Evolutionary conservation across 2,329 filamentous ascomycete genomes (phyloP).

Genomic region (Aspergillus tanneri): DNA sequence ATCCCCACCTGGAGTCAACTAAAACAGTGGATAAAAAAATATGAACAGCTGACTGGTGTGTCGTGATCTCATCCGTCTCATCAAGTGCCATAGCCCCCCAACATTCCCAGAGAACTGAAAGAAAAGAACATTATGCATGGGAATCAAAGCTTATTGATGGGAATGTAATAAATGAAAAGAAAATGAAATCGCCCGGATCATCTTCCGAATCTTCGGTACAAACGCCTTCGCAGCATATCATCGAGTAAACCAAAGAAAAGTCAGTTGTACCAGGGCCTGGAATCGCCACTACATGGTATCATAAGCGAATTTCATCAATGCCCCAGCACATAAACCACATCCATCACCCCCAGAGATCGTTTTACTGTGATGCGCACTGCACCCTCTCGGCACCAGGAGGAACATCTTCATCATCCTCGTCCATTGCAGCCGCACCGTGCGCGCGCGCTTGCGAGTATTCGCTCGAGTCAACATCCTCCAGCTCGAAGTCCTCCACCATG

Average conservation of each 20-base stretch:
- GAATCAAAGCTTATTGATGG: conserved; percentile 19
- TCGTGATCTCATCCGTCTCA: conserved; percentile 18
- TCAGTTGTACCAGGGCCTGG: conserved; percentile 21
- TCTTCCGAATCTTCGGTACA: conserved; percentile 34
- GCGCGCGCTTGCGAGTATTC: conserved; percentile 64
- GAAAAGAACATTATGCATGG: conserved; percentile 23
- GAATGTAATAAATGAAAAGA: conserved; percentile 17
- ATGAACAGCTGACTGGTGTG: conserved; percentile 11
- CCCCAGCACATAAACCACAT: conserved; percentile 25
- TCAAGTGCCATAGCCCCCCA: conserved; percentile 15
- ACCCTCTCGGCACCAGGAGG: conserved; percentile 51
- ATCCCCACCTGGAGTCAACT: conserved; percentile 14
- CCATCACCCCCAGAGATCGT: conserved; percentile 13
- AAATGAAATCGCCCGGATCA: conserved; percentile 24
- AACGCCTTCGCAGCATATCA: conserved; percentile 39
- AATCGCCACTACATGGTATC: conserved; percentile 34
- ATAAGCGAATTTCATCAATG: conserved; percentile 37
- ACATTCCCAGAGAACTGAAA: conserved; percentile 15
- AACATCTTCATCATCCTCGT: conserved; percentile 67
- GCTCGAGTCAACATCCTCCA: conserved; percentile 78
- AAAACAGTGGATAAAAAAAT: conserved; percentile 7
- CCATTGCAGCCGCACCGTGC: conserved; percentile 64
- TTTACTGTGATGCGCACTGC: conserved; percentile 54
- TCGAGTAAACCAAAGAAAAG: conserved; percentile 23
- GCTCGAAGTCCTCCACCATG: conserved; percentile 85